A percentile compares a stretch with the other conserved stretches of the same genome.
These are phyloP conservation scores for Naganishia sp. DNA, from an alignment of 1,284 basidiomycete genomes.

Conservation along the genomic window DNA sequence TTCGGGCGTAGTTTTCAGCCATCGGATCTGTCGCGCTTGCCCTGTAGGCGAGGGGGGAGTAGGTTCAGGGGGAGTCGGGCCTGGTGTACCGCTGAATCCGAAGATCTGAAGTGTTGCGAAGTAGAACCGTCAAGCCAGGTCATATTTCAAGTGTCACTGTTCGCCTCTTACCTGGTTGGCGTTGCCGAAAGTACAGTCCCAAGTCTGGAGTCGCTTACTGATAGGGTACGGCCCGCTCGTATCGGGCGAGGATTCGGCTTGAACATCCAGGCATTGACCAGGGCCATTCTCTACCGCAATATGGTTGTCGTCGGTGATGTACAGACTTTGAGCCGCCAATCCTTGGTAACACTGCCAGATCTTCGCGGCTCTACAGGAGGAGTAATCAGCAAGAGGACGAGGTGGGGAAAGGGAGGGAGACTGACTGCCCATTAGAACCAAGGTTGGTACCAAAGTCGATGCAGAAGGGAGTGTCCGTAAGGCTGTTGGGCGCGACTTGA, in stretches of 20 bases:
- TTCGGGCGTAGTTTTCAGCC: not conserved
- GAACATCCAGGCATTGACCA: slow-evolving; percentile 18
- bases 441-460: slow-evolving; percentile 24
- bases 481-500: slow-evolving; percentile 16
- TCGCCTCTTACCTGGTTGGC: slow-evolving; percentile 25
- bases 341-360: slow-evolving; percentile 35
- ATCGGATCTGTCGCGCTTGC: not conserved
- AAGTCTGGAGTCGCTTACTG: slow-evolving; percentile 21
- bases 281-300: slow-evolving; percentile 23
- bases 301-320: slow-evolving; percentile 28
- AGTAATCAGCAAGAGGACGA: too few species aligned
- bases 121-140: not conserved
- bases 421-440: slow-evolving; percentile 27
- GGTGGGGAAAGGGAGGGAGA: too few species aligned
- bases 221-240: slow-evolving; percentile 15
- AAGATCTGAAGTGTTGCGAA: slow-evolving; percentile 1
- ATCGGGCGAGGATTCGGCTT: slow-evolving; percentile 3
- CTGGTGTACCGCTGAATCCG: not conserved
- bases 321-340: slow-evolving; percentile 31
- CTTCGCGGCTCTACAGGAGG: slow-evolving; percentile 12
- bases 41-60: too few species aligned
- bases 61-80: not conserved
- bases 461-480: slow-evolving; percentile 3
- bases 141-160: not conserved
- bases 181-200: slow-evolving; percentile 12